phyloP scores from a whole-genome alignment of 1,284 basidiomycete species.

The Wallemia ichthyophaga region DNA sequence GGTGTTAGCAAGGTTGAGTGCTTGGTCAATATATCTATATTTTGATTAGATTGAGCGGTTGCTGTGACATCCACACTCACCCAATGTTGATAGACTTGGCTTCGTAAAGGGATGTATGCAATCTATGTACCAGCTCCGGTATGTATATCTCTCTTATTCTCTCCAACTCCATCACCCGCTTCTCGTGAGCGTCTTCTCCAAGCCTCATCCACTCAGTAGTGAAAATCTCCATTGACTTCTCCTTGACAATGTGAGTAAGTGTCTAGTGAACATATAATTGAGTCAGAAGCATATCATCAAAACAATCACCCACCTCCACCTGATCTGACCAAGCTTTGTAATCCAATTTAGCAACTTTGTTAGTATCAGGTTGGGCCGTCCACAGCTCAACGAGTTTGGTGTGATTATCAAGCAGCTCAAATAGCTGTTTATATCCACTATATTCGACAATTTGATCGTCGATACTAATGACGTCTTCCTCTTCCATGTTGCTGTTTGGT shows the following conservation, averaged over 20 bases:
- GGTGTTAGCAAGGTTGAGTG: slow-evolving; percentile 44
- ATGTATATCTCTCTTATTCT: slow-evolving; percentile 65
- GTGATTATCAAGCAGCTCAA: slow-evolving; percentile 17
- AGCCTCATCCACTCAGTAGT: slow-evolving; percentile 41
- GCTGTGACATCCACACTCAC: slow-evolving; percentile 22
- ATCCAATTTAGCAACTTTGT: neutral
- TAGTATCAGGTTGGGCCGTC: slow-evolving; percentile 4
- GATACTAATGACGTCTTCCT: slow-evolving; percentile 9
- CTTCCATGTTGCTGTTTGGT: slow-evolving; percentile 22
- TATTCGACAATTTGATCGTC: slow-evolving; percentile 13
- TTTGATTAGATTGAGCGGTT: neutral
- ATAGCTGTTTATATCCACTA: slow-evolving; percentile 19
- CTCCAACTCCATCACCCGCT: slow-evolving; percentile 33
- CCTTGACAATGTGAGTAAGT: slow-evolving; percentile 9
- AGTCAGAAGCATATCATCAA: neutral
- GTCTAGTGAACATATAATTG: neutral
- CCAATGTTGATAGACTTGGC: slow-evolving; percentile 33
- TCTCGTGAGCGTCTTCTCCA: slow-evolving; percentile 26
- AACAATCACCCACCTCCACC: slow-evolving; percentile 22
- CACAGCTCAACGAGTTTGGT: slow-evolving; percentile 7
- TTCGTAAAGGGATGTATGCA: slow-evolving; percentile 41
- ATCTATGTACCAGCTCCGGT: slow-evolving; percentile 60
- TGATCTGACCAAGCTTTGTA: slow-evolving; percentile 26
- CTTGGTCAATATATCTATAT: slow-evolving; percentile 43
- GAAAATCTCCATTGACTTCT: slow-evolving; percentile 31